Evolutionary conservation across 176 grass and related monocot species (phyloP).

Genomic region (Musa itinerans): DNA sequence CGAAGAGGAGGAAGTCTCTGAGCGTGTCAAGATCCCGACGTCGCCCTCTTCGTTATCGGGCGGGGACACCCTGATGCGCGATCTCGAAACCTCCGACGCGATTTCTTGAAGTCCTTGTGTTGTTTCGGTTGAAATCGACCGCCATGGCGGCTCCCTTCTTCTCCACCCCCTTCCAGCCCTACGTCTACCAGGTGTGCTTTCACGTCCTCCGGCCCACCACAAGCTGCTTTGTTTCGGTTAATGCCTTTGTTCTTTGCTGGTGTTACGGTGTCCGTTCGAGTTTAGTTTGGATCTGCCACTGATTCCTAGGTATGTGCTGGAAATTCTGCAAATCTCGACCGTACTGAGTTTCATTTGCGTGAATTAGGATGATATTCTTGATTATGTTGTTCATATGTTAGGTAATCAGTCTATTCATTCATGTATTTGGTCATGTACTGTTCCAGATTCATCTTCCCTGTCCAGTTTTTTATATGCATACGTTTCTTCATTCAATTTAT

Average conservation of each 20-base stretch:
- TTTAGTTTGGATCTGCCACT: neutral
- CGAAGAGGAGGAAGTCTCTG: too few species aligned
- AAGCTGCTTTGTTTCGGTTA: neutral
- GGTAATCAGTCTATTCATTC: neutral
- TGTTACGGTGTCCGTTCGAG: conserved; percentile 15
- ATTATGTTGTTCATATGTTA: neutral
- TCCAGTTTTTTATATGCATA: neutral
- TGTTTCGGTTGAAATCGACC: neutral
- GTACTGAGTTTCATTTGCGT: too few species aligned
- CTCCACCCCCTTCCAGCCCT: conserved; percentile 85
- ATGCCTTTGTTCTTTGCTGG: neutral
- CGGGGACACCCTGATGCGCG: neutral
- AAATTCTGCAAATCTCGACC: neutral
- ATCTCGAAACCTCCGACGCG: neutral
- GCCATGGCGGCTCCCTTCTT: conserved; percentile 88
- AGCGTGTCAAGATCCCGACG: neutral
- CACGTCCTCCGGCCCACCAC: neutral
- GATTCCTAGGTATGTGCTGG: neutral
- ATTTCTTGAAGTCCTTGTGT: neutral
- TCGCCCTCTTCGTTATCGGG: neutral
- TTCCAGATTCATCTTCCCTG: neutral
- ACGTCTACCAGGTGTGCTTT: conserved; percentile 64
- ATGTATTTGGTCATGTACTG: neutral
- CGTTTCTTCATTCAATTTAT: neutral
- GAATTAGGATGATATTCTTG: neutral